These are phyloP conservation scores for Bonnemaisonia californica DNA, from an alignment of 31 red algal species.

Conservation along the genomic window DNA sequence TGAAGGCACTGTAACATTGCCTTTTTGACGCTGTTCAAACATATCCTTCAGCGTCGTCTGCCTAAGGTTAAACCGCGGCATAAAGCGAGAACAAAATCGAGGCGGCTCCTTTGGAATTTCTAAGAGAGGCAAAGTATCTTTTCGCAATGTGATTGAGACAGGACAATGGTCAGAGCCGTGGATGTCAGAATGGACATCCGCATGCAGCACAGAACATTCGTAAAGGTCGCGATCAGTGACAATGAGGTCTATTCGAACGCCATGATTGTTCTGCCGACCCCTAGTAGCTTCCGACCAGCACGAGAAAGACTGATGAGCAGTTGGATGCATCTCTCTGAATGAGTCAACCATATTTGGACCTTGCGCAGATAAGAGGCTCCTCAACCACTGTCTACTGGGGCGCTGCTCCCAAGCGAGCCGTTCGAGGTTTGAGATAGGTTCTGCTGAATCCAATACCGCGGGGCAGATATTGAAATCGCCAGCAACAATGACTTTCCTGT, in stretches of 20 bases:
- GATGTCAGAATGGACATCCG: constrained; percentile 40
- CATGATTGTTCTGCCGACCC: constrained; percentile 58
- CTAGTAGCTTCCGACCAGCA: constrained; percentile 72
- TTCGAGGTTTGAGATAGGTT: constrained; percentile 12
- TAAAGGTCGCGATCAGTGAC: constrained; percentile 52
- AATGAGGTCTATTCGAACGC: constrained; percentile 67
- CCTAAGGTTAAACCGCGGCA: constrained; percentile 42
- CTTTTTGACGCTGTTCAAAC: neutral
- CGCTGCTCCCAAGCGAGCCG: constrained; percentile 19
- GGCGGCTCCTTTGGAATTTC: constrained; percentile 18
- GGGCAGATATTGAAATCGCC: constrained; percentile 76
- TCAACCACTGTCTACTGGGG: constrained; percentile 50
- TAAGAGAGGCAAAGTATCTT: neutral
- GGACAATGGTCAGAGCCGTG: constrained; percentile 77
- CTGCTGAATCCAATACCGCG: constrained; percentile 45
- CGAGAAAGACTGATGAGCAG: constrained; percentile 22
- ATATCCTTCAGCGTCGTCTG: constrained; percentile 46
- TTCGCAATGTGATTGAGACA: constrained; percentile 41
- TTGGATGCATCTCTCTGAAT: constrained; percentile 58
- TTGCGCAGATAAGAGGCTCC: constrained; percentile 24
- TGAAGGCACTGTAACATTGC: too few species aligned
- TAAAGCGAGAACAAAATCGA: constrained; percentile 34
- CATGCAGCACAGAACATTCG: constrained; percentile 9
- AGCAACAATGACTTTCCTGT: constrained; percentile 47
- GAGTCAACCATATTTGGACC: constrained; percentile 44